Percentiles rank a stretch among this genome's conserved stretches.
phyloP scores from a whole-genome alignment of 2,329 filamentous ascomycete genomes.

The Penicillium aurantiogriseum region DNA sequence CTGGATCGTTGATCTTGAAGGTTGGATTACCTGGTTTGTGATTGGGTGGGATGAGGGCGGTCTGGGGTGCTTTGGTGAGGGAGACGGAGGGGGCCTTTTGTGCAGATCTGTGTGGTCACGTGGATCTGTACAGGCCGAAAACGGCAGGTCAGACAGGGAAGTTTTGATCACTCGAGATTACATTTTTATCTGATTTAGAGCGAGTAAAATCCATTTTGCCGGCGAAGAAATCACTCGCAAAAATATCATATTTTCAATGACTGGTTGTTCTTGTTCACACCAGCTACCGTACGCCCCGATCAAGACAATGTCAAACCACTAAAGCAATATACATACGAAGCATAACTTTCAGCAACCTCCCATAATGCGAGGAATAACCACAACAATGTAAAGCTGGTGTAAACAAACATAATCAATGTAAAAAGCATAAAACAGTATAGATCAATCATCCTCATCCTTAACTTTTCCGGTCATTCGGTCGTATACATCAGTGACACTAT shows the following conservation, averaged over 20 bases:
- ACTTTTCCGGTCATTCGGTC: slow-evolving; percentile 20
- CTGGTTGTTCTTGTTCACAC: background rate
- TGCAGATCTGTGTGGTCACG: slow-evolving; percentile 7
- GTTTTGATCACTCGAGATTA: background rate
- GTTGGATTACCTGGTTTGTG: slow-evolving; percentile 27
- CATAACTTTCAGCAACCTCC: background rate
- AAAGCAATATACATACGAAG: slow-evolving; percentile 6
- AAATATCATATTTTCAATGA: background rate
- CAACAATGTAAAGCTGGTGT: background rate
- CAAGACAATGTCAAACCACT: background rate
- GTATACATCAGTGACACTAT: slow-evolving; percentile 24
- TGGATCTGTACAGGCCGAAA: slow-evolving; percentile 1
- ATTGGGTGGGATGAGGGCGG: slow-evolving; percentile 31
- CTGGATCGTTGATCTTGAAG: slow-evolving; percentile 20
- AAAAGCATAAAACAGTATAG: background rate
- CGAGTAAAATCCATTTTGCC: accelerated
- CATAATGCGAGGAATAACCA: background rate
- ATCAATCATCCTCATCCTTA: slow-evolving; percentile 3
- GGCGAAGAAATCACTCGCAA: accelerated
- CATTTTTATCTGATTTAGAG: background rate
- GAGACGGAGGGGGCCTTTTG: background rate
- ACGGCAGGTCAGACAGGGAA: background rate
- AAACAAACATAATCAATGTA: background rate
- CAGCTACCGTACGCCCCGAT: background rate
- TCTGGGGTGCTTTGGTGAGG: background rate